These are phyloP conservation scores for Ustilago hordei DNA, from an alignment of 1,284 basidiomycete genomes.

Conservation along the genomic window DNA sequence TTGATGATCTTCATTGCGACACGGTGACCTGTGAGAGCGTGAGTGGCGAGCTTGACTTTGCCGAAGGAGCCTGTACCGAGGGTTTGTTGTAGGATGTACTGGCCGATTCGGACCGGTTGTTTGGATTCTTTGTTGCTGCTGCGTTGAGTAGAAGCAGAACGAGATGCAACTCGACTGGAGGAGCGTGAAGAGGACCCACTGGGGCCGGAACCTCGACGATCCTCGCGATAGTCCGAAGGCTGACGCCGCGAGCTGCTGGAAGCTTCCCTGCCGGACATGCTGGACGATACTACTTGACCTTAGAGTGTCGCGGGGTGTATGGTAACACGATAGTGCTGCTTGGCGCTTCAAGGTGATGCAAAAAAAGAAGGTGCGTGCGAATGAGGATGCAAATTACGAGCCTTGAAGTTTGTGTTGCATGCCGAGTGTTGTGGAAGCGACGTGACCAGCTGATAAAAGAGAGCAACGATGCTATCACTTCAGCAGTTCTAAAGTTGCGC, in stretches of 20 bases:
- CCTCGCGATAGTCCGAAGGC: slow-evolving; percentile 30
- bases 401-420: background rate
- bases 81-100: slow-evolving; percentile 70
- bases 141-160: slow-evolving; percentile 33
- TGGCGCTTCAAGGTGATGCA: background rate
- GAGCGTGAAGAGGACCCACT: slow-evolving; percentile 34
- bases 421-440: background rate
- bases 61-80: slow-evolving; percentile 86
- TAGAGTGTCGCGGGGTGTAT: background rate
- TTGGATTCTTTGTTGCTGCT: slow-evolving; percentile 32
- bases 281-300: background rate
- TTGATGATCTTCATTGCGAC: slow-evolving; percentile 99
- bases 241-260: slow-evolving; percentile 30
- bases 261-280: slow-evolving; percentile 32
- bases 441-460: background rate
- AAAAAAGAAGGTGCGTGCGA: background rate
- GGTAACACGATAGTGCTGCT: background rate
- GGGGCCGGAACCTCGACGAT: slow-evolving; percentile 11
- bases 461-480: background rate
- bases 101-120: slow-evolving; percentile 64
- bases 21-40: slow-evolving; percentile 91
- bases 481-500: background rate
- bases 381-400: background rate
- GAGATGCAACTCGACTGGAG: slow-evolving; percentile 33
- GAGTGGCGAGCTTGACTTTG: slow-evolving; percentile 96